Evolutionary conservation across 805 yeast species (phyloP), one percentile per base, ranked within the genome.

Genomic region (Cyberlindnera bimundalis): DNA sequence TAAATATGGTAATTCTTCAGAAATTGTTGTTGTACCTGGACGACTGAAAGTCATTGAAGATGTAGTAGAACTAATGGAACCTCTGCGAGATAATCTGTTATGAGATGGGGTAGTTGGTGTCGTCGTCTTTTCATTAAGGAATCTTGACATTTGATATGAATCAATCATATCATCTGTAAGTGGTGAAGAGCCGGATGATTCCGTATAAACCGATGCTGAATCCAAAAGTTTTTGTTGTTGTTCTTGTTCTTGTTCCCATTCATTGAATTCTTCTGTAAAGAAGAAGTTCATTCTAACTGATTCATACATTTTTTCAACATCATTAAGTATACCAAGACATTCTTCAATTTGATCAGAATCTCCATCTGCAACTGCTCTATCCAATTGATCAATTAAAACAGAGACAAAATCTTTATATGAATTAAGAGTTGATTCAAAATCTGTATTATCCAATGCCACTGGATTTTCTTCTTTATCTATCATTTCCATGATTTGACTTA

Each of bases 291-390:
- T 52, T 38, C 71, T 64, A 61, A 74, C 68, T 0, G 78, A 72
- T 33, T 79, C 81, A 57, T 79, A 82, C 88, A 83, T 83, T 49
- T 78, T 73, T 53, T 82, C 89, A 61, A 83, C 80, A 49, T 82
- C 89, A 44, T 71, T 71, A 21, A 83, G 77, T 23, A 81, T 80
- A 0, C 78, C 77, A 40, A 82, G 66, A 50, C 87, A 81, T 54
- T 83, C 88, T 62, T 77, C 73, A 41, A 79, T 78, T 11, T 74
- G 74, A 30, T 74, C 72, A 15, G 72, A 68, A 51, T 82, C 84
- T 25, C 75, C 73, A 13, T 63, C 56, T 6, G 68, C 69, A 7
- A 79, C 73, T 3, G 84, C 76, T 13, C 61, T 64, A 40, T 79
- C 77, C 43, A 82, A 62, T 52, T 81, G 88, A 34, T 67, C 69